These are phyloP conservation scores for Petunia hybrid DNA, from an alignment of 305 asterid species.

Conservation along the genomic window DNA sequence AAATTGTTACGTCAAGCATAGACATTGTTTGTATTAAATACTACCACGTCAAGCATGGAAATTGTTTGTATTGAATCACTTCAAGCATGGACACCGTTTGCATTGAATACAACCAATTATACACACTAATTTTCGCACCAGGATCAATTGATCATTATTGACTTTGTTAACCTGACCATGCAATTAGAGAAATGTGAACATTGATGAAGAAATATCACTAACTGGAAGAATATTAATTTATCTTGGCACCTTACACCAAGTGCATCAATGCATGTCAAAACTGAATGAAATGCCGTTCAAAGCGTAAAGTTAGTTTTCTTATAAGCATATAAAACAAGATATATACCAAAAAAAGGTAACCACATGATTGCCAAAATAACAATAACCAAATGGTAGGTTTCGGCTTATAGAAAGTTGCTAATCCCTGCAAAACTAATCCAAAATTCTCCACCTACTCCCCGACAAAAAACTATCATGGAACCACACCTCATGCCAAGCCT, in stretches of 20 bases:
- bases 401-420: background rate
- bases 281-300: background rate
- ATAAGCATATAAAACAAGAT: conserved; percentile 5
- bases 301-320: background rate
- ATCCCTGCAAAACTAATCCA: conserved; percentile 11
- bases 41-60: background rate
- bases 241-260: background rate
- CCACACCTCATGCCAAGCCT: background rate
- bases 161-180: conserved; percentile 18
- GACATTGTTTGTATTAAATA: too few relatives aligned
- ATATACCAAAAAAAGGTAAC: background rate
- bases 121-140: background rate
- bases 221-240: background rate
- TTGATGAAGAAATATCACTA: conserved; percentile 18
- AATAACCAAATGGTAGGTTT: background rate
- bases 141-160: background rate
- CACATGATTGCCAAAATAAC: conserved; percentile 8
- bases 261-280: background rate
- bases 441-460: background rate
- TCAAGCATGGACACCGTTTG: background rate
- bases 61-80: conserved; percentile 8
- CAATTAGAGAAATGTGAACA: conserved; percentile 13
- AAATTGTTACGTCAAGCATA: background rate
- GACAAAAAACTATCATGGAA: background rate
- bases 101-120: conserved; percentile 19